Base-by-base conservation (phyloP, 768 basidiomycete genomes). In the Podaxis carcinomalis region DNA sequence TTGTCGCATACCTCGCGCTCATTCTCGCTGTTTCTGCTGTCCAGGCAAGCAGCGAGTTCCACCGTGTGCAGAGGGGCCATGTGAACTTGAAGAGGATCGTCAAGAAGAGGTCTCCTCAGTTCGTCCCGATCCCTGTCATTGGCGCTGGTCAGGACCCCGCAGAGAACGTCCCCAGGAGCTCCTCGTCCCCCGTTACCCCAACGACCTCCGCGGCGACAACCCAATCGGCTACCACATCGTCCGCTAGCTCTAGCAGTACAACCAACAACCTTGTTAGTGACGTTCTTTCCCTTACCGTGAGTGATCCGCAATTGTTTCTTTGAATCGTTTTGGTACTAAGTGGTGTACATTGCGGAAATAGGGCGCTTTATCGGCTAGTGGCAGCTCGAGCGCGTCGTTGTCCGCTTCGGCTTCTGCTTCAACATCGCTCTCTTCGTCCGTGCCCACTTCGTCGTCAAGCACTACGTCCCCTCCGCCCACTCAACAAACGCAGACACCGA, bases 1-100 rank as follows among this genome's bases (percentile, higher is more conserved):
- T 92, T 81, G 69, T 91, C 81, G 76, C 85, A 69, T 82, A 73
- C 71, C 65, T 85, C 68, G 77, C 83, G 64, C 68, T 90, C 70
- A 72, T 82, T 71, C 72, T 88, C 70, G 74, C 79, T 60, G 68
- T 83, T 67, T 70, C 71, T 56, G 68, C 79, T 65, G 72, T 78
- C 63, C 76, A 82, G 59, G 82, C 83, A 25, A 58, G 32, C 68
- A 74, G 80, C 59, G 70, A 77, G 62, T 73, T 75, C 63, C 74
- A 72, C 32, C 66, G 70, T 63, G 73, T 73, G 37, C 85, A 78
- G 54, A 83, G 83, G 65, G 82, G 82, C 72, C 86, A 89, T 73
- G 77, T 67, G 54, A 75, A 75, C 67, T 73, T 85, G 67, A 83
- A 84, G 68, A 87, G 90, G 67, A 73, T 92, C 70, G 70, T 92